Conservation (phyloP, 805 yeast species). For the Saturnispora ahearnii region DNA sequence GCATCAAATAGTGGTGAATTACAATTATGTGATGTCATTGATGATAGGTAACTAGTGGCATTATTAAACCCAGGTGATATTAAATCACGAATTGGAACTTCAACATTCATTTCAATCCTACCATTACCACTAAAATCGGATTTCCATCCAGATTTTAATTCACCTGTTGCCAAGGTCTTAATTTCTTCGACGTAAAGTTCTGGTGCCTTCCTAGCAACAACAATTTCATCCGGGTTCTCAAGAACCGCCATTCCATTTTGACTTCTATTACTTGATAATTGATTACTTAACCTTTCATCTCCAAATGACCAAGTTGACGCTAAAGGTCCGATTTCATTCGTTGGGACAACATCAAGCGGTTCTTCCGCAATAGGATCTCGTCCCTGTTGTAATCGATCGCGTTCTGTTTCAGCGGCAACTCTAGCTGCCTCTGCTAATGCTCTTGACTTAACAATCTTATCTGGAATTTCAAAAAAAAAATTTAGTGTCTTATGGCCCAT, state of each 20-base stretch:
- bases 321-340: constrained; percentile 4
- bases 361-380: background rate
- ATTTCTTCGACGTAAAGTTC: constrained; percentile 59
- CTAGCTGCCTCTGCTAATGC: constrained; percentile 4
- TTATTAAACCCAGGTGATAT: constrained; percentile 40
- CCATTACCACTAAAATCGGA: constrained; percentile 79
- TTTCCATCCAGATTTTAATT: constrained; percentile 89
- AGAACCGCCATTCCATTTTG: background rate
- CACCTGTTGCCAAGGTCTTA: constrained; percentile 68
- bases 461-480: constrained; percentile 22
- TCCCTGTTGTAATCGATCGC: constrained; percentile 1
- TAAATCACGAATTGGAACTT: constrained; percentile 50
- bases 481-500: constrained; percentile 20
- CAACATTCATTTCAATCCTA: constrained; percentile 68
- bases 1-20: constrained; percentile 25
- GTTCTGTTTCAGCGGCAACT: constrained; percentile 5
- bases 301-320: constrained; percentile 1
- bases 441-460: constrained; percentile 10
- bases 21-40: constrained; percentile 28
- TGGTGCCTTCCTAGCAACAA: constrained; percentile 9
- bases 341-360: background rate
- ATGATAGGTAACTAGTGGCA: constrained; percentile 20
- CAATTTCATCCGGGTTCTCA: constrained; percentile 14
- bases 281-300: background rate
- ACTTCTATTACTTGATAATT: background rate